Evolutionary conservation across 306 rosid genomes (phyloP).

Genomic region (Cucumis melo): DNA sequence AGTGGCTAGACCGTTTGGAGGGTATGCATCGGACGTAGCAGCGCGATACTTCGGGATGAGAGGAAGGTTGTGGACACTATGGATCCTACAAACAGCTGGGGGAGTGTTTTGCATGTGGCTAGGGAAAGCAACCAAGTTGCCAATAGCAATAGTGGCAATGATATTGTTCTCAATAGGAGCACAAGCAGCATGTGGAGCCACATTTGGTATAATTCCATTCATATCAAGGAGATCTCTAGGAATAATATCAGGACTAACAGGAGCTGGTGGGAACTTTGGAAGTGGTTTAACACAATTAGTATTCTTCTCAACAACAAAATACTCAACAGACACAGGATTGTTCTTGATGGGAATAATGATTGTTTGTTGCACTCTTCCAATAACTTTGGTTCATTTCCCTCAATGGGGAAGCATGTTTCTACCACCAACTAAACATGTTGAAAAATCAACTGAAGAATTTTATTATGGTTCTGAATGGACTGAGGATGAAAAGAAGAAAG

Average conservation of each 20-base stretch:
- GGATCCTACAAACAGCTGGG: slow-evolving; percentile 71
- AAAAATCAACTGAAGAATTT: slow-evolving; percentile 39
- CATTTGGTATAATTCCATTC: slow-evolving; percentile 75
- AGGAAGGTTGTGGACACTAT: slow-evolving; percentile 66
- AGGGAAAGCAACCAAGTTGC: slow-evolving; percentile 55
- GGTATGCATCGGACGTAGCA: slow-evolving; percentile 43
- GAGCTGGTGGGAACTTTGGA: slow-evolving; percentile 87
- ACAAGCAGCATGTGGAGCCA: slow-evolving; percentile 92
- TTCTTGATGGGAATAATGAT: slow-evolving; percentile 71
- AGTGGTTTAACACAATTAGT: slow-evolving; percentile 69
- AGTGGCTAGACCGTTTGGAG: slow-evolving; percentile 74
- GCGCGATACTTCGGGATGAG: slow-evolving; percentile 71
- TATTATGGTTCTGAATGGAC: slow-evolving; percentile 73
- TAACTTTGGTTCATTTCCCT: slow-evolving; percentile 61
- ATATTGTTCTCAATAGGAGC: slow-evolving; percentile 82
- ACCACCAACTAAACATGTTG: slow-evolving; percentile 43
- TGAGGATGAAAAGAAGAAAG: slow-evolving; percentile 50
- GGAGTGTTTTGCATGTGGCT: slow-evolving; percentile 83
- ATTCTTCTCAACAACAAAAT: slow-evolving; percentile 43
- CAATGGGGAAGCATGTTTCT: slow-evolving; percentile 89
- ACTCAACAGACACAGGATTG: slow-evolving; percentile 41
- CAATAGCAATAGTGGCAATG: slow-evolving; percentile 51
- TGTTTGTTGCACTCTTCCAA: slow-evolving; percentile 62
- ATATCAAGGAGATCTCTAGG: slow-evolving; percentile 67
- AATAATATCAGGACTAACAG: slow-evolving; percentile 63